phyloP scores from a whole-genome alignment of 202 grass and related monocot species.

The Schoenoplectus tabernaemontani region DNA sequence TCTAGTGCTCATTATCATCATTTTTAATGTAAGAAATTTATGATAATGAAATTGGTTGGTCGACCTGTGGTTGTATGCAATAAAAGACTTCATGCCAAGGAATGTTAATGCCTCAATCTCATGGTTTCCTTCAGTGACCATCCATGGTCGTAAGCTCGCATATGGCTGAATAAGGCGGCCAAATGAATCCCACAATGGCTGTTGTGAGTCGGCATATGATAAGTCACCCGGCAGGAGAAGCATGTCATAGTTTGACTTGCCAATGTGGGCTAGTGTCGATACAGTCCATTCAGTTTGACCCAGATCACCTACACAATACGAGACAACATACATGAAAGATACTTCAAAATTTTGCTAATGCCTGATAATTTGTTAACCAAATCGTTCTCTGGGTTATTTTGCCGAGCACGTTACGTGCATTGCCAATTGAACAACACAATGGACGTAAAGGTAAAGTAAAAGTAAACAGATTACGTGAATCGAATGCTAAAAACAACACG shows the following conservation, averaged over 20 bases:
- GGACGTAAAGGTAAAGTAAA: too few species aligned
- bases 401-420: neutral
- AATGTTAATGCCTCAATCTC: slow-evolving; percentile 39
- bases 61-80: slow-evolving; percentile 59
- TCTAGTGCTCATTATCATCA: neutral
- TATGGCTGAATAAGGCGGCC: slow-evolving; percentile 52
- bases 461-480: too few species aligned
- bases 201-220: slow-evolving; percentile 54
- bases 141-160: slow-evolving; percentile 73
- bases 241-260: slow-evolving; percentile 40
- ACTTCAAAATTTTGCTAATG: neutral
- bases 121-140: slow-evolving; percentile 72
- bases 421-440: neutral
- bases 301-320: slow-evolving; percentile 38
- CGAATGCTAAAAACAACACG: too few species aligned
- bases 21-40: neutral
- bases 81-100: slow-evolving; percentile 23
- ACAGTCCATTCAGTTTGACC: slow-evolving; percentile 62
- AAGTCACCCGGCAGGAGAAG: slow-evolving; percentile 73
- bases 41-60: neutral
- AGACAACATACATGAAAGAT: neutral
- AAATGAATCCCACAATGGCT: slow-evolving; percentile 60
- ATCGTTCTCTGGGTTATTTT: neutral
- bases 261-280: slow-evolving; percentile 57
- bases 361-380: neutral